Conservation (phyloP, 2,329 filamentous ascomycete species). For the Monosporascus ibericus region DNA sequence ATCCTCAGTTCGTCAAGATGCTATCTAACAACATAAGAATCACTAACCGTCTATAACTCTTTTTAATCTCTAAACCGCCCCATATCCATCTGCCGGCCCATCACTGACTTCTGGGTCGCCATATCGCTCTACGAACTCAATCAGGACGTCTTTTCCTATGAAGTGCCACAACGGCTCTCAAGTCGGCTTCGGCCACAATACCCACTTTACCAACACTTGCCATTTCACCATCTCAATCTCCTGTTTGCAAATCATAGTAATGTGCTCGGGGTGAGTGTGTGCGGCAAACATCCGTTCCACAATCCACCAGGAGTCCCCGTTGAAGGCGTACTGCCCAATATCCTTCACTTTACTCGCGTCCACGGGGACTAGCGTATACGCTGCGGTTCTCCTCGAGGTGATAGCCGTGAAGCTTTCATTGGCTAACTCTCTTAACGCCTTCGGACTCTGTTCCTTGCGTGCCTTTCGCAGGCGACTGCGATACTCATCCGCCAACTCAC, state of each 20-base stretch:
- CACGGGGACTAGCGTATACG: background rate
- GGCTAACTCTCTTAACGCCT: background rate
- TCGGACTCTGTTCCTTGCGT: background rate
- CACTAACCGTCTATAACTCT: no score
- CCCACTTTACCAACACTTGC: background rate
- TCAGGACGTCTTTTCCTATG: background rate
- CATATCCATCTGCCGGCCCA: background rate
- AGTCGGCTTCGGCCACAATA: background rate
- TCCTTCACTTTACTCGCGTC: background rate
- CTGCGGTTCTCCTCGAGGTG: background rate
- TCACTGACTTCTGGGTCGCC: background rate
- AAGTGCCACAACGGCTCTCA: background rate
- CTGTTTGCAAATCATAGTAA: background rate
- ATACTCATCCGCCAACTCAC: background rate
- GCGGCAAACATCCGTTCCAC: background rate
- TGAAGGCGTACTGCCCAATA: background rate
- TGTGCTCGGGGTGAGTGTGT: background rate
- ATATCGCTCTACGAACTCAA: background rate
- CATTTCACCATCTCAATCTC: background rate
- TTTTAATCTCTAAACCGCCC: background rate
- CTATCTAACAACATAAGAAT: no score
- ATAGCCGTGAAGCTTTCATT: no score
- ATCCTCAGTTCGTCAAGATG: no score
- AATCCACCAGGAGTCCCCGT: background rate
- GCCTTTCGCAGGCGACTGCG: background rate